Base-by-base conservation (phyloP, 805 yeast genomes). In the Kregervanrija fluxuum region DNA sequence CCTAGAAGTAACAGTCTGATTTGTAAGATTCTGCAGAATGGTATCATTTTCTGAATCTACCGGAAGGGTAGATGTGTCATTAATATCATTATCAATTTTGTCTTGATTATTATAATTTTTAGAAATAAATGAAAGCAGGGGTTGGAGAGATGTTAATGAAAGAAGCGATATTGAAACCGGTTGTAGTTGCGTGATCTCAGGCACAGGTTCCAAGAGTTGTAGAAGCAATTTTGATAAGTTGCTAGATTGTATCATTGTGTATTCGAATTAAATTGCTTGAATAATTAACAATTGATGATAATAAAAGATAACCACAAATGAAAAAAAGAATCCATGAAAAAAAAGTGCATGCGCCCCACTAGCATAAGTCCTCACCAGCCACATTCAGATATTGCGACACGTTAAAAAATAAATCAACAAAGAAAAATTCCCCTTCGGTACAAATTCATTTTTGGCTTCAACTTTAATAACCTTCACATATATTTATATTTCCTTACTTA, bases 151-250 rank as follows among this genome's bases (percentile, higher is more conserved):
- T 4, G 48, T 37, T 2, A 50, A 35, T 1, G 70, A 59, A 3
- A 66, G 46, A 4, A 66, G 50, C 8, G 68, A 60, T 2, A 60
- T 52, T 4, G 65, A 55, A 2, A 55, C 40, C 3, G 70, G 68
- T 8, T 46, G 44, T 3, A 53, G 37, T 1, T 41, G 34, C 1
- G 65, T 53, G 11, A 63, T 38, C 28, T 50, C 54, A 1, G 60
- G 57, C 8, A 51, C 49, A 4, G 65, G 60, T 6, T 46, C 48
- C 11, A 64, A 46, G 4, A 54, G 53, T 48, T 61, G 64, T 5
- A 56, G 46, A 30, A 65, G 51, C 3, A 65, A 49, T 5, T 45
- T 40, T 3, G 61, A 49, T 28, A 64, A 41, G 42, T 57, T 55
- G 33, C 54, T 47, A 5, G 66, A 52, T 36, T 59, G 61, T 16